phyloP scores from a whole-genome alignment of 768 basidiomycete genomes.

The Tylopilus sp. region DNA sequence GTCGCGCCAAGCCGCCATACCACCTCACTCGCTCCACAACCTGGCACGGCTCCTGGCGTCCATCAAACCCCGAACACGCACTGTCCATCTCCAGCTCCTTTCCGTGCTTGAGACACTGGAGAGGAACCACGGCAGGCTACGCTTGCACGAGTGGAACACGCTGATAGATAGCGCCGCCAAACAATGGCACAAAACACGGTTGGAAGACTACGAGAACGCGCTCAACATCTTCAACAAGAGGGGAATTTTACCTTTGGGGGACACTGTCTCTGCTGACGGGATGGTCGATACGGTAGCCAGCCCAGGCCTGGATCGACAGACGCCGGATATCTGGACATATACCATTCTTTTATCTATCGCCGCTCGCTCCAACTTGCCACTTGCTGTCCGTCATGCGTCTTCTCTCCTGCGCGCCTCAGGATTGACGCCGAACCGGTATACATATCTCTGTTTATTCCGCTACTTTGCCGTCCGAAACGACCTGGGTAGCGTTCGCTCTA shows the following conservation, averaged over 20 bases:
- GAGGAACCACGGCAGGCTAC: constrained; percentile 49
- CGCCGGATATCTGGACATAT: constrained; percentile 68
- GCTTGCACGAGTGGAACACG: constrained; percentile 73
- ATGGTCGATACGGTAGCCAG: constrained; percentile 5
- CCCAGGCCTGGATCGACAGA: constrained; percentile 1
- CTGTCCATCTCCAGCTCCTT: constrained; percentile 61
- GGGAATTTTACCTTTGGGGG: constrained; percentile 33
- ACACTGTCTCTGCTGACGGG: constrained; percentile 6
- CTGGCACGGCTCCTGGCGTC: constrained; percentile 57
- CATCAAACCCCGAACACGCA: constrained; percentile 53
- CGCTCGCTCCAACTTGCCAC: constrained; percentile 42
- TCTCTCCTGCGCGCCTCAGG: constrained; percentile 53
- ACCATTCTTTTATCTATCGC: constrained; percentile 67
- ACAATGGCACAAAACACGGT: constrained; percentile 56
- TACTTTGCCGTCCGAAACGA: constrained; percentile 50
- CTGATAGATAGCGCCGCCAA: constrained; percentile 65
- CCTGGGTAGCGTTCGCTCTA: constrained; percentile 52
- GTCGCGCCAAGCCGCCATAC: constrained; percentile 24
- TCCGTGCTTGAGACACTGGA: constrained; percentile 61
- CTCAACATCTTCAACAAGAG: constrained; percentile 62
- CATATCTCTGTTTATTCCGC: constrained; percentile 56
- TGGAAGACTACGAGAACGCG: constrained; percentile 57
- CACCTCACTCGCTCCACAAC: constrained; percentile 50
- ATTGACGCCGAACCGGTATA: constrained; percentile 55
- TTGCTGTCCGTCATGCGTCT: constrained; percentile 48